These are phyloP conservation scores for Coemansia sp. DNA, from an alignment of 192 early-diverging fungal genomes.

Conservation along the genomic window DNA sequence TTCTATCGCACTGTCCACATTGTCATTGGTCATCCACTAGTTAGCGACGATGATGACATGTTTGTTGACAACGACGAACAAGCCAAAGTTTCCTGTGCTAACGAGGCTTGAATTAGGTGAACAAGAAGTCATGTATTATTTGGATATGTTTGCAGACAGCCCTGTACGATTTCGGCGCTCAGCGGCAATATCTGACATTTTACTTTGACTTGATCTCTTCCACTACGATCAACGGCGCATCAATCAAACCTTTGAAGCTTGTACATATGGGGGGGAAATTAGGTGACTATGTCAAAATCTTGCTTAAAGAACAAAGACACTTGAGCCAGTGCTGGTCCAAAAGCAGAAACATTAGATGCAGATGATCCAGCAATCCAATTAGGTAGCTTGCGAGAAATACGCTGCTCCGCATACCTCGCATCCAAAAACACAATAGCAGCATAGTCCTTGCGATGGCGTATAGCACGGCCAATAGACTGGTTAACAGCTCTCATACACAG, in stretches of 20 bases:
- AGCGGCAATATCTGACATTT: too few relatives aligned
- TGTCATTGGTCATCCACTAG: background rate
- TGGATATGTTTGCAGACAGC: background rate
- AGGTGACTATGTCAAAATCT: constrained; percentile 13
- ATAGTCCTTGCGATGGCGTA: too few relatives aligned
- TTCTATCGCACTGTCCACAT: constrained; percentile 8
- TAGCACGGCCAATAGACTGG: too few relatives aligned
- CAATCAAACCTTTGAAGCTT: too few relatives aligned
- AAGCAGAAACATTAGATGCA: background rate
- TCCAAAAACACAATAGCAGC: too few relatives aligned
- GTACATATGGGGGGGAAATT: background rate
- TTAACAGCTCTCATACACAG: too few relatives aligned
- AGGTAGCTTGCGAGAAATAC: too few relatives aligned
- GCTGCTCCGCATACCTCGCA: too few relatives aligned
- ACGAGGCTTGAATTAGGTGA: background rate
- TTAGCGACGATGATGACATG: background rate
- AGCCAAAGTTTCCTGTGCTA: background rate
- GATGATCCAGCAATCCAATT: background rate
- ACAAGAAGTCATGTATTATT: background rate
- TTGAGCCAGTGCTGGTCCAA: constrained; percentile 32
- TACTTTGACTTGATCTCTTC: too few relatives aligned
- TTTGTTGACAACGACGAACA: background rate
- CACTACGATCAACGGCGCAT: too few relatives aligned
- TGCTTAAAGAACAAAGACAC: constrained; percentile 42
- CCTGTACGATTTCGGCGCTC: too few relatives aligned